Evolutionary conservation across 2,329 filamentous ascomycete species (phyloP).

Genomic region (Cryphonectria parasitica): DNA sequence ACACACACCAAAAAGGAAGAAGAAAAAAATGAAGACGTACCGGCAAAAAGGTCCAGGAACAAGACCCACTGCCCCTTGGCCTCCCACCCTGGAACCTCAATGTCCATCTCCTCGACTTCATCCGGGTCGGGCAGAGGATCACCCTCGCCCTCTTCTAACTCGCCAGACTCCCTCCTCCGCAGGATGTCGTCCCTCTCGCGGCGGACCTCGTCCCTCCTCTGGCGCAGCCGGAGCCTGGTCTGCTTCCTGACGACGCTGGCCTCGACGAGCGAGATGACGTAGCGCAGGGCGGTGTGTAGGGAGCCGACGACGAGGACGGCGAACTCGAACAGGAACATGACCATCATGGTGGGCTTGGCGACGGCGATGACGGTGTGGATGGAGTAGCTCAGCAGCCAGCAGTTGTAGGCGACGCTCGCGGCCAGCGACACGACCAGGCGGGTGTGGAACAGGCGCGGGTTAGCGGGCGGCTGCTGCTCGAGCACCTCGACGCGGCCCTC

Average conservation of each 20-base stretch:
- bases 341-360: conserved; percentile 97
- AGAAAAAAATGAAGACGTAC: conserved; percentile 50
- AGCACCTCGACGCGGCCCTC: conserved; percentile 92
- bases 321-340: conserved; percentile 99
- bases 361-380: conserved; percentile 82
- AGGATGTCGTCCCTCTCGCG: conserved; percentile 59
- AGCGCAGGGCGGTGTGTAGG: conserved; percentile 76
- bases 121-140: conserved; percentile 62
- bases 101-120: conserved; percentile 86
- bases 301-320: conserved; percentile 83
- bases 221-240: conserved; percentile 68
- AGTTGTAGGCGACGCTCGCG: conserved; percentile 78
- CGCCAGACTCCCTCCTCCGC: conserved; percentile 50
- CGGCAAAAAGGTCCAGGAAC: conserved; percentile 81
- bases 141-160: conserved; percentile 53
- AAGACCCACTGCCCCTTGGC: conserved; percentile 93
- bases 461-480: conserved; percentile 91
- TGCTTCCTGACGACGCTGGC: conserved; percentile 75
- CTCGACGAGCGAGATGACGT: conserved; percentile 78
- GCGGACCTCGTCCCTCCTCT: conserved; percentile 70
- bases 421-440: conserved; percentile 79
- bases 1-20: not conserved
- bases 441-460: conserved; percentile 84
- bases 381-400: conserved; percentile 79
- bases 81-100: conserved; percentile 95